Base-by-base conservation (phyloP, 164 flowering plant species). In the Sedum album region DNA sequence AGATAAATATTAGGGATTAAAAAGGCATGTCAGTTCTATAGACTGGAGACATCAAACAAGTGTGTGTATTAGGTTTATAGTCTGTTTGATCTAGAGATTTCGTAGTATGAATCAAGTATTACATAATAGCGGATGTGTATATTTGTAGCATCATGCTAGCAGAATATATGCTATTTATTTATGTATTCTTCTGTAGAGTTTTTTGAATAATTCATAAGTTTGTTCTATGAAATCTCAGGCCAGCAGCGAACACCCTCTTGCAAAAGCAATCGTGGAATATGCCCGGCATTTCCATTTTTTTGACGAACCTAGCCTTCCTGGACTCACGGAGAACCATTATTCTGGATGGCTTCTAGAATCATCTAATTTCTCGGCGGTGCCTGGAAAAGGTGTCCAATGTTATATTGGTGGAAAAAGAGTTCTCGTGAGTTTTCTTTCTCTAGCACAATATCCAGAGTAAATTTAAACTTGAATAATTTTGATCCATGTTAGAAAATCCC, bases 241-340 rank as follows among this genome's bases (percentile, higher is more conserved):
- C 65, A 84, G 94, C 83, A 95, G 99, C 78, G 99, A 95, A 75
- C 99, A 95, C 65, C 99, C 99, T 65, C 70, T 95, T 76, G 97
- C 78, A 26, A 90, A 82, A 82, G 99, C 99, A 36, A 77, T 90
- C 41, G 75, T 86, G 62, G 90, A 86, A 63, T 90, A 95, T 78
- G 96, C 98, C 4, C 85, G 86, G 33, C 99, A 95, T 83, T 95
- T 87, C 73, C 99, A 90, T 82, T 90, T 90, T 82, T 86, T 92
- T 71, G 88, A 87, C 23, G 90, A 79, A 48, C 74, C 81, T 67
- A 79, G 87, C 66, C 46, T 69, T 41, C 73, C 74, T 17, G 79
- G 78, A 25, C 83, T 79, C 71, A 68, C 70, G 39, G 74, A 75
- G 62, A 76, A 70, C 62, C 65, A 65, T 35, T 69, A n/a, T 44